A percentile compares a stretch with the other conserved stretches of the same genome.
These are phyloP conservation scores for Podaxis sp. DNA, from an alignment of 768 basidiomycete genomes.

Conservation along the genomic window DNA sequence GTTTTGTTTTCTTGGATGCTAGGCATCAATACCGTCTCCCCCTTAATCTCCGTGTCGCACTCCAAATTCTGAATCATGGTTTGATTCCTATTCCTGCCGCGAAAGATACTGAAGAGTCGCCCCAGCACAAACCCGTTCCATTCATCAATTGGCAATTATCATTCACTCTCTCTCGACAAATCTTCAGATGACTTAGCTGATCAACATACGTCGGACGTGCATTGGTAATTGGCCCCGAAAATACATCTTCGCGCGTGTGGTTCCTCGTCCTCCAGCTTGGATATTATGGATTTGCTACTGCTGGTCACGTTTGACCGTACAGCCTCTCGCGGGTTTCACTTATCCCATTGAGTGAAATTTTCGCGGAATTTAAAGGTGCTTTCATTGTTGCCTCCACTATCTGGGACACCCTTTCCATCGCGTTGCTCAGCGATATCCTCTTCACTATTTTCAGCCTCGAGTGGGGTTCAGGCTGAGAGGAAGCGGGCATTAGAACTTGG, in stretches of 20 bases:
- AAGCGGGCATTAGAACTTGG: not conserved
- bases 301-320: not conserved
- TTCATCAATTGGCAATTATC: not conserved
- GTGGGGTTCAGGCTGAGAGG: constrained; percentile 5
- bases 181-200: not conserved
- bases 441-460: constrained; percentile 7
- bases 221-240: constrained; percentile 6
- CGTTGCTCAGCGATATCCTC: not conserved
- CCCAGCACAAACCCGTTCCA: not conserved
- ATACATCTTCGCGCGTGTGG: not conserved
- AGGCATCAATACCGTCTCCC: not conserved
- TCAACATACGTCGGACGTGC: not conserved
- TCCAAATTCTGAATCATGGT: not conserved
- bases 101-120: not conserved
- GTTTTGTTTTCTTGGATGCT: not conserved
- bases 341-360: not conserved
- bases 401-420: constrained; percentile 1
- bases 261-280: not conserved
- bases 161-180: not conserved
- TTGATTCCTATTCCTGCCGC: not conserved
- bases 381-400: not conserved
- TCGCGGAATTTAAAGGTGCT: constrained; percentile 2
- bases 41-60: not conserved
- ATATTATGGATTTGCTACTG: not conserved
- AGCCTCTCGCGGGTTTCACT: not conserved